Conservation (phyloP, 257 asterid genomes). For the Gentiana dahurica region DNA sequence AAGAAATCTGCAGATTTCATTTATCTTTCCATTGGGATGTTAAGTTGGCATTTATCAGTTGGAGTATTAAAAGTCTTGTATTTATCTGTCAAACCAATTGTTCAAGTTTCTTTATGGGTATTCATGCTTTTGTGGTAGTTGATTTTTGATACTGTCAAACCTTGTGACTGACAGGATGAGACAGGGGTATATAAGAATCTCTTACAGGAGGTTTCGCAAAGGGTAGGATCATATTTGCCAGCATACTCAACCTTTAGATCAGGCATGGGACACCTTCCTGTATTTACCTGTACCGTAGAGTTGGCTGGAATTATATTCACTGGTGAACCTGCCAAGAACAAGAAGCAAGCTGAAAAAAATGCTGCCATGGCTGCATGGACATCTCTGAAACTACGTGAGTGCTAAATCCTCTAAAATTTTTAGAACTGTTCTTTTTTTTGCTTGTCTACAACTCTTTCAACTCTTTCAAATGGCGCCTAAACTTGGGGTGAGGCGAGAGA, state of each 20-base stretch:
- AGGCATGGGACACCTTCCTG: constrained; percentile 42
- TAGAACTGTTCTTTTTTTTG: no score
- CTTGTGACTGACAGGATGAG: constrained; percentile 31
- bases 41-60: no score
- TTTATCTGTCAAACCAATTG: no score
- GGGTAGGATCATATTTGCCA: constrained; percentile 43
- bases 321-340: constrained; percentile 46
- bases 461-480: no score
- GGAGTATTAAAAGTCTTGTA: no score
- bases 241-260: constrained; percentile 34
- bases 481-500: no score
- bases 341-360: constrained; percentile 51
- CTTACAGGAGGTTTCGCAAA: constrained; percentile 47
- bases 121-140: background rate
- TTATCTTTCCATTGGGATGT: no score
- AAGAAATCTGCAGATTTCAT: no score
- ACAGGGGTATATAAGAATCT: constrained; percentile 47
- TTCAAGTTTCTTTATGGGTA: no score
- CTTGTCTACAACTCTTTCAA: no score
- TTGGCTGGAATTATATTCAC: constrained; percentile 40
- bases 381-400: constrained; percentile 41
- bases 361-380: constrained; percentile 54
- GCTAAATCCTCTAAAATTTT: no score
- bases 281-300: constrained; percentile 38
- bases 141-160: background rate